Evolutionary conservation across 2,329 filamentous ascomycete genomes (phyloP).

Genomic region (Trichophyton benhamiae): DNA sequence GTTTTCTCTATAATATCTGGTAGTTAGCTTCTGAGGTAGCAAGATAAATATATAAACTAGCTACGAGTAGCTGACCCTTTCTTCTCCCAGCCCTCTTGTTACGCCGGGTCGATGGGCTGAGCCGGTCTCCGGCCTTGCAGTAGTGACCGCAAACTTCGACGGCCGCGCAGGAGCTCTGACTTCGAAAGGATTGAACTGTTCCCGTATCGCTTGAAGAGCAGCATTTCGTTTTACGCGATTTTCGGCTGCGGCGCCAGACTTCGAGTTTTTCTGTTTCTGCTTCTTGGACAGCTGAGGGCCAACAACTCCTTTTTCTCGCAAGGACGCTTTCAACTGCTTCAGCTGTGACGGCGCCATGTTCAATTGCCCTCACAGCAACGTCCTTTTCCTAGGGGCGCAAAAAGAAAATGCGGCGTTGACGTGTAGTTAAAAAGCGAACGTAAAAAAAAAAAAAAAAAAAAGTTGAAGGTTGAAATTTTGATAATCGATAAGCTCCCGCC

Average conservation of each 20-base stretch:
- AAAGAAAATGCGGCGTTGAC: not conserved
- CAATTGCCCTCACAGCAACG: slow-evolving; percentile 5
- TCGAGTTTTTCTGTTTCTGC: slow-evolving; percentile 63
- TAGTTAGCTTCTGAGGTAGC: slow-evolving; percentile 2
- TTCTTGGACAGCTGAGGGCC: slow-evolving; percentile 93
- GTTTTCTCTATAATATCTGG: slow-evolving; percentile 48
- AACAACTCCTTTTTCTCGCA: slow-evolving; percentile 78
- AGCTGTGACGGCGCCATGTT: slow-evolving; percentile 90
- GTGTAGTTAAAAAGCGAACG: not conserved
- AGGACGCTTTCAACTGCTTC: slow-evolving; percentile 84
- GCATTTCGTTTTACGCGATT: slow-evolving; percentile 65
- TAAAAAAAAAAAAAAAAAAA: not conserved
- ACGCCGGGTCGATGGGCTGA: slow-evolving; percentile 64
- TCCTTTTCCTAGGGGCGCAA: not conserved
- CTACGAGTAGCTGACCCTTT: slow-evolving; percentile 45
- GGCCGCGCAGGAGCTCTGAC: slow-evolving; percentile 67
- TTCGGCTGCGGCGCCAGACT: slow-evolving; percentile 55
- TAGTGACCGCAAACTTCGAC: slow-evolving; percentile 76
- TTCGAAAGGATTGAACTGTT: slow-evolving; percentile 97
- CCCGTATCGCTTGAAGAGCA: slow-evolving; percentile 73
- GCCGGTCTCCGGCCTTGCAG: slow-evolving; percentile 41
- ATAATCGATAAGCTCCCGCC: not conserved
- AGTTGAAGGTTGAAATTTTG: not conserved
- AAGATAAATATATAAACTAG: slow-evolving; percentile 2
- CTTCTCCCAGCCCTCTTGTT: slow-evolving; percentile 74